Conservation (phyloP, 2,329 filamentous ascomycete genomes). For the Colletotrichum truncatum region DNA sequence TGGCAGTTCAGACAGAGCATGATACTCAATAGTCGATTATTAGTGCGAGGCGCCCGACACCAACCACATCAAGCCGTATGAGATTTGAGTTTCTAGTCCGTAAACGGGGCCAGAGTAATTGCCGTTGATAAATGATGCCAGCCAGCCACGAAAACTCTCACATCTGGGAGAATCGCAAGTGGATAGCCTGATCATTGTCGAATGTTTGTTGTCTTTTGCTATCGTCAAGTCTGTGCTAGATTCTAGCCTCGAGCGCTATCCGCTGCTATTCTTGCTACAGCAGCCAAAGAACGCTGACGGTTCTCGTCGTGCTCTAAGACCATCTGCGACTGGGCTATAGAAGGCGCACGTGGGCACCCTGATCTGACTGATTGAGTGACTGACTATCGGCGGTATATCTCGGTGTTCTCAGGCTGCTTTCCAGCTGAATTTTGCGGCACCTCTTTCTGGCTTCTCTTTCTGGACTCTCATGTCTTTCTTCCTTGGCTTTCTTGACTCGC, state of each 20-base stretch:
- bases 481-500: slow-evolving; percentile 24
- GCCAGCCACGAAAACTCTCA: slow-evolving; percentile 40
- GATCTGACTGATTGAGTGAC: slow-evolving; percentile 30
- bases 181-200: slow-evolving; percentile 55
- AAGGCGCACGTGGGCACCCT: slow-evolving; percentile 39
- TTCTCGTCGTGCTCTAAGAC: slow-evolving; percentile 52
- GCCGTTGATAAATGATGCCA: slow-evolving; percentile 28
- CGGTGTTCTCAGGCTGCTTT: slow-evolving; percentile 30
- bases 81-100: neutral
- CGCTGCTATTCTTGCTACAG: slow-evolving; percentile 66
- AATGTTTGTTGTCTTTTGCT: slow-evolving; percentile 69
- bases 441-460: slow-evolving; percentile 31
- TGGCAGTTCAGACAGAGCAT: neutral
- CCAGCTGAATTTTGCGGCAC: slow-evolving; percentile 25
- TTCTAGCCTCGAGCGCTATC: slow-evolving; percentile 70
- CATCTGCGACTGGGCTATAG: slow-evolving; percentile 58
- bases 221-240: slow-evolving; percentile 76
- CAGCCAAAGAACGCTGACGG: slow-evolving; percentile 50
- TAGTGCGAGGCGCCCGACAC: neutral
- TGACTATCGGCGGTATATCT: slow-evolving; percentile 32
- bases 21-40: neutral
- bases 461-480: slow-evolving; percentile 16
- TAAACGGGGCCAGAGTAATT: slow-evolving; percentile 2
- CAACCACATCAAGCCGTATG: slow-evolving; percentile 9
- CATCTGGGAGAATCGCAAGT: slow-evolving; percentile 48